A percentile compares a stretch with the other conserved stretches of the same genome.
These are phyloP conservation scores for Tricladium varicosporioides DNA, from an alignment of 2,329 filamentous ascomycete species.

Conservation along the genomic window DNA sequence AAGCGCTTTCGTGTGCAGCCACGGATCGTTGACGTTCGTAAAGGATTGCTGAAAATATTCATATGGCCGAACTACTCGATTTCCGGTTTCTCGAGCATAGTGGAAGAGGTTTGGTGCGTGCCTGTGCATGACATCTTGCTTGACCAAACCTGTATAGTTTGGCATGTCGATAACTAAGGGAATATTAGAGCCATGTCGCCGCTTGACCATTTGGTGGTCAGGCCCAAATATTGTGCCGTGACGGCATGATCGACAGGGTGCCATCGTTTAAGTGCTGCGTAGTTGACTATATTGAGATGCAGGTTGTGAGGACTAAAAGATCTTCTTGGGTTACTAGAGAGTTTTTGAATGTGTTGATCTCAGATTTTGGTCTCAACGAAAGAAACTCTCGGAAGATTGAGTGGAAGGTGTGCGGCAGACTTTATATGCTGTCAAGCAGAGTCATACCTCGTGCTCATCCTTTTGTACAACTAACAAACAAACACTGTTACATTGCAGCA, in stretches of 20 bases:
- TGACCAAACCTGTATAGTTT: neutral
- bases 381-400: neutral
- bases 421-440: neutral
- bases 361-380: neutral
- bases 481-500: neutral
- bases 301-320: too few species aligned
- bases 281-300: neutral
- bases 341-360: neutral
- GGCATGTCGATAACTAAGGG: slow-evolving; percentile 3
- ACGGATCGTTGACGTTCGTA: neutral
- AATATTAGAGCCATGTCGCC: neutral
- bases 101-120: slow-evolving; percentile 10
- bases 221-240: neutral
- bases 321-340: neutral
- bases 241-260: slow-evolving; percentile 3
- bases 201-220: slow-evolving; percentile 7
- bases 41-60: neutral
- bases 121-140: slow-evolving; percentile 1
- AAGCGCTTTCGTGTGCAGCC: neutral
- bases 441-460: neutral
- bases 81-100: slow-evolving; percentile 3
- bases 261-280: neutral
- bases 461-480: neutral
- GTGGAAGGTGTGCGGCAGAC: neutral
- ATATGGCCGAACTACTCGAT: slow-evolving; percentile 2